These are phyloP conservation scores for Volvox carteri DNA, from an alignment of 163 green algal species.

Conservation along the genomic window DNA sequence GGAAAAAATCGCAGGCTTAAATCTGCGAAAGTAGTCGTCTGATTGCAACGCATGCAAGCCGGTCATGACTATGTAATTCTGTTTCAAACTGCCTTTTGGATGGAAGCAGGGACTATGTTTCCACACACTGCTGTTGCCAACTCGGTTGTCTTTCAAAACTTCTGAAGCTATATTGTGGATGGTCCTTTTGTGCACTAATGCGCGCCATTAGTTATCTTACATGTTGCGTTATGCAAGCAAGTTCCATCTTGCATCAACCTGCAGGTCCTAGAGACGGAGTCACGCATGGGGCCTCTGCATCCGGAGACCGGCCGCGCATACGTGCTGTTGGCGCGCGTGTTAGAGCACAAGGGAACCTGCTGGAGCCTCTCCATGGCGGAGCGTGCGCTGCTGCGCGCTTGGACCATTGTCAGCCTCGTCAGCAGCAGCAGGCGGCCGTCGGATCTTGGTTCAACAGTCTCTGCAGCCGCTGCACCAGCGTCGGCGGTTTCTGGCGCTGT, in stretches of 20 bases:
- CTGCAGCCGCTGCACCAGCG: background rate
- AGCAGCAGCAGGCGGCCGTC: background rate
- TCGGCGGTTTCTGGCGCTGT: constrained; percentile 30
- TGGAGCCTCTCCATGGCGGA: constrained; percentile 45
- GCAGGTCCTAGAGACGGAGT: constrained; percentile 41
- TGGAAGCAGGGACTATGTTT: too few species aligned
- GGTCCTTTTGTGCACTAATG: too few species aligned
- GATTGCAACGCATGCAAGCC: too few species aligned
- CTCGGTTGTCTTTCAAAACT: too few species aligned
- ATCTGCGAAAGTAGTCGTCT: too few species aligned
- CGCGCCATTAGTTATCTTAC: too few species aligned
- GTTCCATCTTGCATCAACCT: background rate
- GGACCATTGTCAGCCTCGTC: constrained; percentile 32
- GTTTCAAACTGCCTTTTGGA: too few species aligned
- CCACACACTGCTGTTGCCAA: too few species aligned
- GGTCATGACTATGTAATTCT: too few species aligned
- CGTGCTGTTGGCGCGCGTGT: constrained; percentile 48
- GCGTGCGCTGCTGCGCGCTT: constrained; percentile 51
- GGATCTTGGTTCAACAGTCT: background rate
- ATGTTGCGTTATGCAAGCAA: too few species aligned
- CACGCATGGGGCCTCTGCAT: constrained; percentile 28
- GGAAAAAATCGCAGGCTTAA: too few species aligned
- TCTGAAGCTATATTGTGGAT: too few species aligned
- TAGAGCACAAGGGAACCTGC: constrained; percentile 46
- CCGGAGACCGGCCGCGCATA: constrained; percentile 56